Percentiles rank a stretch among this genome's conserved stretches.
These are phyloP conservation scores for Xylariaceae sp. DNA, from an alignment of 2,329 filamentous ascomycete genomes.

Conservation along the genomic window DNA sequence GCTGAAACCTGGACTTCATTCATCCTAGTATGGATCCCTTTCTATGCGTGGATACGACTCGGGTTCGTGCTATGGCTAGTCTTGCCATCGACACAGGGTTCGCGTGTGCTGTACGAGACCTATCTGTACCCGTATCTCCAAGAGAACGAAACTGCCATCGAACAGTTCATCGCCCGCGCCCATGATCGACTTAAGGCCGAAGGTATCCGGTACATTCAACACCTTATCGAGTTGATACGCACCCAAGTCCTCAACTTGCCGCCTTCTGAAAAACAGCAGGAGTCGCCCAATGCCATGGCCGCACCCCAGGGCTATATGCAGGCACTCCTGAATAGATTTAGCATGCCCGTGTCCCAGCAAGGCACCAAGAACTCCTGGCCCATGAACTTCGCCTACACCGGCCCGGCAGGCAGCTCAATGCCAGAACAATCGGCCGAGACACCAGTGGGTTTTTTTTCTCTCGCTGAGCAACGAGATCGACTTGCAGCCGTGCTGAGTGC, in stretches of 20 bases:
- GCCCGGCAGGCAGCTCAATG: conserved; percentile 68
- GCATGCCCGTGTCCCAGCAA: conserved; percentile 65
- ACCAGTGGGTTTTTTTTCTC: conserved; percentile 65
- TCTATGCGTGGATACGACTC: conserved; percentile 88
- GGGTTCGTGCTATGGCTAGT: conserved; percentile 88
- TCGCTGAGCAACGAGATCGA: conserved; percentile 72
- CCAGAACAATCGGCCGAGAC: conserved; percentile 61
- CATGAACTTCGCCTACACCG: conserved; percentile 64
- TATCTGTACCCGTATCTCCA: conserved; percentile 84
- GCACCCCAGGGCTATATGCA: conserved; percentile 64
- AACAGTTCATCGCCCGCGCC: conserved; percentile 76
- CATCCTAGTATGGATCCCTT: conserved; percentile 84
- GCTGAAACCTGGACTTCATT: conserved; percentile 85
- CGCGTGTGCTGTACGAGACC: conserved; percentile 75
- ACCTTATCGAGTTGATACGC: conserved; percentile 64
- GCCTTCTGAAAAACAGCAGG: conserved; percentile 42
- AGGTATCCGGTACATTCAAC: conserved; percentile 70
- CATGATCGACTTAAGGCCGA: conserved; percentile 74
- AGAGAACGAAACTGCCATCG: conserved; percentile 82
- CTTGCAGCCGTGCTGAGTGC: conserved; percentile 69
- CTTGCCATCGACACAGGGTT: conserved; percentile 94
- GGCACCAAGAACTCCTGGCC: conserved; percentile 41
- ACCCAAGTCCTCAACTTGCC: conserved; percentile 75
- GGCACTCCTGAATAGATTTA: conserved; percentile 77
- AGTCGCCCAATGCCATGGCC: conserved; percentile 38